phyloP scores from a whole-genome alignment of 2,329 filamentous ascomycete genomes.

The Amauroascus niger region DNA sequence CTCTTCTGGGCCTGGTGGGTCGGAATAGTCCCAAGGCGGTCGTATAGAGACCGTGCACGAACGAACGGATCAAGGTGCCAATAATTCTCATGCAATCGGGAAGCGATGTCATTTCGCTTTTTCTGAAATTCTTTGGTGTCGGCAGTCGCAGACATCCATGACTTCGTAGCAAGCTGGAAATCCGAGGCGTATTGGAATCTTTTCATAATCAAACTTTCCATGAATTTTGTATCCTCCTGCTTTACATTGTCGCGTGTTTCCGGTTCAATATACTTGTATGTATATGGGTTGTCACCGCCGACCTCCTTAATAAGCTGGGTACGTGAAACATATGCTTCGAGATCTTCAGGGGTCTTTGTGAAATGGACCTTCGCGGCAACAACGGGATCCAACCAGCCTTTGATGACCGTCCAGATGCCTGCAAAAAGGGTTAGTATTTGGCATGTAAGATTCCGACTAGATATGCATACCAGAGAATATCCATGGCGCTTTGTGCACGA shows the following conservation, averaged over 20 bases:
- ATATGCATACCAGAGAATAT: constrained; percentile 67
- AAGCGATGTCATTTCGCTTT: constrained; percentile 53
- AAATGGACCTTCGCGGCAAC: constrained; percentile 92
- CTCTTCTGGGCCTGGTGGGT: constrained; percentile 6
- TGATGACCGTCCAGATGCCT: constrained; percentile 95
- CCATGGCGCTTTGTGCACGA: constrained; percentile 96
- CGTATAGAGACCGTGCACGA: constrained; percentile 72
- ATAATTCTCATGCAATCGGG: constrained; percentile 61
- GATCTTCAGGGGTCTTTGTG: constrained; percentile 68
- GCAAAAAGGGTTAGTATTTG: constrained; percentile 5
- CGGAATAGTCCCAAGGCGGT: constrained; percentile 58
- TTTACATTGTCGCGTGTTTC: constrained; percentile 61
- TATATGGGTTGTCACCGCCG: constrained; percentile 76
- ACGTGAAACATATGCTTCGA: constrained; percentile 64
- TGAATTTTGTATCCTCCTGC: constrained; percentile 58
- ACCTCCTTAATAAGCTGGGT: constrained; percentile 69
- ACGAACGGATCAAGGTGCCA: constrained; percentile 86
- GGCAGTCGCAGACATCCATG: constrained; percentile 57
- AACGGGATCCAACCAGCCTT: constrained; percentile 92
- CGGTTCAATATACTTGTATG: constrained; percentile 74
- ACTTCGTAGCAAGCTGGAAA: constrained; percentile 63
- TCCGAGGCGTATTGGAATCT: constrained; percentile 57
- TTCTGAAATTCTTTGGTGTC: constrained; percentile 44
- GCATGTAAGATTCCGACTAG: not conserved
- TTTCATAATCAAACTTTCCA: constrained; percentile 54